phyloP scores from a whole-genome alignment of 371 early-diverging fungal species.

The Dichotomocladium elegans region DNA sequence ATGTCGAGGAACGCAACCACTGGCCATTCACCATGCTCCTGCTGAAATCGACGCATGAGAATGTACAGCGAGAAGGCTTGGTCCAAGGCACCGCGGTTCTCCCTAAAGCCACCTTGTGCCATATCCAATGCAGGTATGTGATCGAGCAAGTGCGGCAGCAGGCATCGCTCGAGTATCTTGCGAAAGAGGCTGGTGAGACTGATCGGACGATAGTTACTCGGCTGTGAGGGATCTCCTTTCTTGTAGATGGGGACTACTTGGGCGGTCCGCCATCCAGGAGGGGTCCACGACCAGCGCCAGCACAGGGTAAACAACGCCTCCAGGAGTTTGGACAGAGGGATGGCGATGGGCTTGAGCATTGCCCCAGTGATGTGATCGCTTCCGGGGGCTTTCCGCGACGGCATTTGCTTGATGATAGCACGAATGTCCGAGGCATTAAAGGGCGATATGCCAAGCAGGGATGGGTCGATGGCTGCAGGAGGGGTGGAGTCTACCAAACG shows the following conservation, averaged over 20 bases:
- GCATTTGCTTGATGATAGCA: neutral
- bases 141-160: neutral
- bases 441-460: too few relatives aligned
- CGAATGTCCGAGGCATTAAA: neutral
- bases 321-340: conserved; percentile 1
- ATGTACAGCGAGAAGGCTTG: conserved; percentile 16
- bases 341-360: conserved; percentile 16
- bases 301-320: conserved; percentile 14
- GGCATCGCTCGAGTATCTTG: conserved; percentile 10
- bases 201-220: conserved; percentile 15
- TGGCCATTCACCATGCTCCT: neutral
- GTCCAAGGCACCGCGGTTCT: conserved; percentile 11
- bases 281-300: conserved; percentile 17
- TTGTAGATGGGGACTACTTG: conserved; percentile 20
- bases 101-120: conserved; percentile 20
- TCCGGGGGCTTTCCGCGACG: conserved; percentile 15
- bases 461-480: neutral
- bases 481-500: neutral
- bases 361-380: conserved; percentile 20
- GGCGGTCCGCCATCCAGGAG: conserved; percentile 17
- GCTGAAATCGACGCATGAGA: neutral
- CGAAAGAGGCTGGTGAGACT: conserved; percentile 12
- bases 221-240: conserved; percentile 5
- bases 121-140: conserved; percentile 4
- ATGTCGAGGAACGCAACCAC: conserved; percentile 21